These are phyloP conservation scores for Apodospora peruviana DNA, from an alignment of 495 filamentous ascomycete genomes.

Conservation along the genomic window DNA sequence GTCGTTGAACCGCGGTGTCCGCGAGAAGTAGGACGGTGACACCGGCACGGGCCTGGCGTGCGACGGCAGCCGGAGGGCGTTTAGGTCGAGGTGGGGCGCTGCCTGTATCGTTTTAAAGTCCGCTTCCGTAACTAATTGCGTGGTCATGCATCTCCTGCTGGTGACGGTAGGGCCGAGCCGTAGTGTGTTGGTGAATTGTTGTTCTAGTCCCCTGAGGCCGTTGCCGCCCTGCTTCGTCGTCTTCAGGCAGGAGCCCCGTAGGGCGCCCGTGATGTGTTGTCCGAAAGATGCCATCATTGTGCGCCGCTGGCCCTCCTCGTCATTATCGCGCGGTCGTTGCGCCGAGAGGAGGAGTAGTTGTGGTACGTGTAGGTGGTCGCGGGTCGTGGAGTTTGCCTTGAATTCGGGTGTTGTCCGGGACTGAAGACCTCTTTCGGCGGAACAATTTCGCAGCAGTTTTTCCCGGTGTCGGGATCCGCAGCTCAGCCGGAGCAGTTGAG, in stretches of 20 bases:
- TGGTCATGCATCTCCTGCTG: conserved; percentile 16
- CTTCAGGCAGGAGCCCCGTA: conserved; percentile 15
- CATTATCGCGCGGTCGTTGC: conserved; percentile 16
- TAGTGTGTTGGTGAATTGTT: conserved; percentile 21
- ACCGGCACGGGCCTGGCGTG: conserved; percentile 70
- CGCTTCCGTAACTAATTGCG: conserved; percentile 1
- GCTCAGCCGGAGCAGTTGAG: no score
- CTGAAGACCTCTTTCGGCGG: conserved; percentile 2
- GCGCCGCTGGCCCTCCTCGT: conserved; percentile 13
- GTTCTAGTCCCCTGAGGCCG: conserved; percentile 15
- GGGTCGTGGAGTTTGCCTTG: no score
- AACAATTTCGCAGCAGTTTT: conserved; percentile 21
- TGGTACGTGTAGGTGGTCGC: no score
- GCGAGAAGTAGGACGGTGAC: conserved; percentile 92
- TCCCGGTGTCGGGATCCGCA: conserved; percentile 2
- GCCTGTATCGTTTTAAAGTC: conserved; percentile 17
- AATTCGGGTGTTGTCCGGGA: no score
- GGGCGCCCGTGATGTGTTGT: conserved; percentile 17
- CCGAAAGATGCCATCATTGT: conserved; percentile 27
- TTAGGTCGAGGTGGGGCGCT: conserved; percentile 13
- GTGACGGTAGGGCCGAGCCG: conserved; percentile 5
- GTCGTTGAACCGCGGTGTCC: conserved; percentile 79
- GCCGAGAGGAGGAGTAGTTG: conserved; percentile 3
- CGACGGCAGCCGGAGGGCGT: background rate
- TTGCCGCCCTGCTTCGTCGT: no score